Percentiles rank a stretch among this genome's conserved stretches.
phyloP scores from a whole-genome alignment of 1,139 yeast genomes.

The Protomyces inouyei region DNA sequence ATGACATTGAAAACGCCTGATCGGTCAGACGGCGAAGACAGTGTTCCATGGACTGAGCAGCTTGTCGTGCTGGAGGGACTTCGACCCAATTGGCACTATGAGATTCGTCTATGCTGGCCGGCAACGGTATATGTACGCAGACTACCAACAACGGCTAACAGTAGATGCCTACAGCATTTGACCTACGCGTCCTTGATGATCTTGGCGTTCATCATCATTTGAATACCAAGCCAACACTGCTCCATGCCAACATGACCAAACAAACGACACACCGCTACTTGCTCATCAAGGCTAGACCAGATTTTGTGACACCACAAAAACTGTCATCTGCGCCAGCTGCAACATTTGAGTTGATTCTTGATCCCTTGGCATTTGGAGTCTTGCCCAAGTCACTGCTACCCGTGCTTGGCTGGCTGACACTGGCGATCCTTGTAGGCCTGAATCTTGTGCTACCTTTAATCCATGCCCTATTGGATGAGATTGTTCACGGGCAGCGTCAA shows the following conservation, averaged over 20 bases:
- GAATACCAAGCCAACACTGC: background rate
- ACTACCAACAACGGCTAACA: background rate
- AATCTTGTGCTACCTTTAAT: conserved; percentile 1
- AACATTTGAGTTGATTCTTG: conserved; percentile 9
- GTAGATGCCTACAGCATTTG: conserved; percentile 15
- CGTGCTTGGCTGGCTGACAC: background rate
- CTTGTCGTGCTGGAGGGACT: background rate
- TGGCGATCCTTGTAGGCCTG: background rate
- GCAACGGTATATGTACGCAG: conserved; percentile 1
- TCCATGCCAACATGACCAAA: background rate
- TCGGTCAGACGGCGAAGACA: background rate
- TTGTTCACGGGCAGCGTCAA: conserved; percentile 9
- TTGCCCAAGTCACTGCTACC: conserved; percentile 3
- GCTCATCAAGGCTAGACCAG: conserved; percentile 5
- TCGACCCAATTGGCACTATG: conserved; percentile 4
- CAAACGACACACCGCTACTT: conserved; percentile 1
- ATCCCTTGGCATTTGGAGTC: conserved; percentile 13
- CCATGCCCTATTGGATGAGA: background rate
- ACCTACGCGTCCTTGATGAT: background rate
- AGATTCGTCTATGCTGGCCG: conserved; percentile 21
- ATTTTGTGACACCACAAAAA: background rate
- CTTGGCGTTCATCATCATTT: background rate
- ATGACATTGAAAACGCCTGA: conserved; percentile 1
- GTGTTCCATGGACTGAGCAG: conserved; percentile 1
- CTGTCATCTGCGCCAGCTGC: background rate